These are phyloP conservation scores for Prunus kanzakura DNA, from an alignment of 306 rosid genomes.

Conservation along the genomic window DNA sequence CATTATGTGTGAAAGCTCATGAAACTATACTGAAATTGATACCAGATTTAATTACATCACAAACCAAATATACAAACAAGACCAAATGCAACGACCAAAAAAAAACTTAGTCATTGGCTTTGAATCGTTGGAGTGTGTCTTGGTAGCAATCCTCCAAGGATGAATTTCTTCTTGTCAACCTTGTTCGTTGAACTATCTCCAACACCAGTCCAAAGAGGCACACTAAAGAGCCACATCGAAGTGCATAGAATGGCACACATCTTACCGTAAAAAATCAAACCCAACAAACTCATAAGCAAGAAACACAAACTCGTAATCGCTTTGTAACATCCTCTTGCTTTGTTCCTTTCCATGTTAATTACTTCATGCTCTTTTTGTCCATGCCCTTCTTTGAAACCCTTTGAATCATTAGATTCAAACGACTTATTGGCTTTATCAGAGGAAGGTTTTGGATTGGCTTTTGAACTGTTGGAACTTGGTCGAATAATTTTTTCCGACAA, in stretches of 20 bases:
- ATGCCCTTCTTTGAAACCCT: slow-evolving; percentile 1
- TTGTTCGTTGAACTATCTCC: neutral
- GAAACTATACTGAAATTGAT: no score
- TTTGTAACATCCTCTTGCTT: neutral
- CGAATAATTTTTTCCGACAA: neutral
- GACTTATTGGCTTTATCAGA: neutral
- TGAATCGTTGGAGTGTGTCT: neutral
- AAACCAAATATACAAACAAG: neutral
- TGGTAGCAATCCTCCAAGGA: slow-evolving; percentile 10
- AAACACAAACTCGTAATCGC: slow-evolving; percentile 7
- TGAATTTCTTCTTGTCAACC: slow-evolving; percentile 8
- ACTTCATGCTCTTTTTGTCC: neutral
- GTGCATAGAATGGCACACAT: slow-evolving; percentile 22
- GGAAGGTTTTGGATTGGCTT: neutral
- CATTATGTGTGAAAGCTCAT: no score
- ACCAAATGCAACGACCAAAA: neutral
- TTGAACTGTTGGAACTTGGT: neutral
- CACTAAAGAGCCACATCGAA: slow-evolving; percentile 11
- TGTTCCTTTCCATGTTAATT: neutral
- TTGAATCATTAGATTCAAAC: neutral
- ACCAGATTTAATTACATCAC: neutral
- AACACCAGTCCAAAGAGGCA: neutral
- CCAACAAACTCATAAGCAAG: slow-evolving; percentile 21
- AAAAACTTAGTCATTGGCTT: neutral
- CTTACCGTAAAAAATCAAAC: slow-evolving; percentile 28